Evolutionary conservation across 2,329 filamentous ascomycete species (phyloP), one percentile per base, ranked within the genome.

Genomic region (Epichloe typhina): DNA sequence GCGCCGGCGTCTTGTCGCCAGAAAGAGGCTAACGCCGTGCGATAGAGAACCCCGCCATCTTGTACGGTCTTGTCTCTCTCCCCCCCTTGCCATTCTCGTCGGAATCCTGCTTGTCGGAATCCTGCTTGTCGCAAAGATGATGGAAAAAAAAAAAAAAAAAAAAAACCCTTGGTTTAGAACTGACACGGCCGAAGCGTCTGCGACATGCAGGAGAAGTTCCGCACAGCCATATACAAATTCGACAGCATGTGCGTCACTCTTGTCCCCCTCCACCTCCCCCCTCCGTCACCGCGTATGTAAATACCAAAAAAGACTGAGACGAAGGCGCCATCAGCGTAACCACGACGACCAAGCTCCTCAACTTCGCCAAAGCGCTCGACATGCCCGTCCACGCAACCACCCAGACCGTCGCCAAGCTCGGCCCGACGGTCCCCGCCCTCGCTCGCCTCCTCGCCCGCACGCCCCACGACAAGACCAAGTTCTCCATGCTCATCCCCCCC

Each of bases 121-220:
- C 37, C 12, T 11, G 21, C 5, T 26, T 11, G 9, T 7, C 37
- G 15, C 15, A 5, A 39, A 39, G 8, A 39, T 1, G 2, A 39
- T 7, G 5, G 3, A 4, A 4, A 21, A 21, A 21, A 3, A 23
- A 23, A 19, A n/a, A n/a, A n/a, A n/a, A 4, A 4, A 21, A 21
- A 39, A 4, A 8, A 9, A 17, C 7, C 37, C 17, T 17, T 17
- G 17, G 17, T 17, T 17, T 17, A 17, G 5, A 43, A 45, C 12
- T 12, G 15, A n/a, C 26, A 23, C 8, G 40, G 3, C 6, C 17
- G 23, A 50, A 96, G 90, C 62, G 80, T 97, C 64, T 97, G 91
- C 71, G 91, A 97, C 63, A 75, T 97, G 56, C 91, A 97, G 71
- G 91, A 96, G 59, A 94, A 89, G 67, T 97, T 97, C 70, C 80